Base-by-base conservation (phyloP, 192 early-diverging fungal species). In the Coemansia sp. region DNA sequence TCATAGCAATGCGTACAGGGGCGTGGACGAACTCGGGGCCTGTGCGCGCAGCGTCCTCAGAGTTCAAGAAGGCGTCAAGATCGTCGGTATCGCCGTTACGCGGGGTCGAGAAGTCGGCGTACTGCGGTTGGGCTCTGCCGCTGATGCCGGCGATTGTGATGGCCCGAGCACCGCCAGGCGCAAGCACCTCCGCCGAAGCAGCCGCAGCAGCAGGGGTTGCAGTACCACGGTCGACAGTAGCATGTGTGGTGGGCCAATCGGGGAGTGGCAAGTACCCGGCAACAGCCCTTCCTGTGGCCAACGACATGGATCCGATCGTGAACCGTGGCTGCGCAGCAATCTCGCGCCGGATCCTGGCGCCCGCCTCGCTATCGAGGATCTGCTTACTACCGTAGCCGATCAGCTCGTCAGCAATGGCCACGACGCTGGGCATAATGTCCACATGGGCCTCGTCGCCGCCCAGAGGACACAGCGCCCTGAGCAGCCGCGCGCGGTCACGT, bases 401-500 rank as follows among this genome's bases (percentile, higher is more conserved):
- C 14, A 75, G 65, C 62, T 75, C 78, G 19, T 34, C 30, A 10
- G 47, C 36, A 22, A 62, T 29, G 23, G 55, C 44, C 22, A 57
- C 25, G 19, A 70, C 53, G 11, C 56, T 42, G 8, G 76, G 29
- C 57, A 65, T 62, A n/a, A 62, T 61, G 17, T 52, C 68, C 7
- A 50, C 15, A 13, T 65, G 60, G 33, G 64, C 70, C 28, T 69
- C 61, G 37, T 77, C 70, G 42, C 64, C 72, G 14, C 61, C 31
- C 36, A 78, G 60, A 48, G 61, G 66, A 67, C 57, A 58, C 65
- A 79, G 48, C 8, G 65, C 61, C 5, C 70, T 61, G 23, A 78
- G 71, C 54, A 93, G 84, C 42, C 97, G 74, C 10, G 91, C 90
- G 13, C 94, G 86, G 61, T 99, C 97, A 22, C 97, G 83, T 3